Base-by-base conservation (phyloP, 2,329 filamentous ascomycete genomes). In the Trichoderma afroharzianum region DNA sequence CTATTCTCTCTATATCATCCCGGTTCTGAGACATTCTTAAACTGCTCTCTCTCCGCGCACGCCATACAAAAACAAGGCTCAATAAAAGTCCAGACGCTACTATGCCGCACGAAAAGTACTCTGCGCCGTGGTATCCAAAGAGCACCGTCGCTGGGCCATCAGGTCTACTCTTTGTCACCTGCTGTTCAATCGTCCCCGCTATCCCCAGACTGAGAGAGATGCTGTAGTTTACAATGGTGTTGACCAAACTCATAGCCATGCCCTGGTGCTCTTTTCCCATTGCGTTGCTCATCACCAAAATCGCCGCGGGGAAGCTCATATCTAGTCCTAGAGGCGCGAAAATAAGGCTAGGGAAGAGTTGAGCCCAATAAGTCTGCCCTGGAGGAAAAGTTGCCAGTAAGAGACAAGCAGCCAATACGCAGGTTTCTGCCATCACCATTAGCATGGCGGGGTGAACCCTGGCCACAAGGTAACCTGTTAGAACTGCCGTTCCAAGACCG, bases 201-300 rank as follows among this genome's bases (percentile, higher is more conserved):
- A 93, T 85, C 0, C 90, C 91, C 0, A 93, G 82, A 0, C 88
- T 89, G 3, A 92, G 79, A 1, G 88, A 88, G 39, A 93, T 92
- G 71, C 86, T 87, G 76, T 92, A 93, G 78, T 93, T 92, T 73
- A 92, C 87, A 12, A 91, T 83, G 0, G 90, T 92, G 71, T 86
- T 89, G 36, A 92, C 87, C 6, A 92, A 77, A 21, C 85, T 88
- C 11, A 82, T 83, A 0, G 80, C 84, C 12, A 85, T 82, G 4
- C 84, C 84, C 75, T 86, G 83, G 70, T 87, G 81, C 55, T 83
- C 79, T 69, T 80, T 82, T 14, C 81, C 77, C 0, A 86, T 82
- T 1, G 81, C 81, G 74, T 91, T 86, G 33, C 85, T 88, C 9
- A 92, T 81, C 33, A 92, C 84, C 14, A 92, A 77, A 0, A 85